These are phyloP conservation scores for Stagonosporopsis chrysanthemi DNA, from an alignment of 2,329 filamentous ascomycete species.

Conservation along the genomic window DNA sequence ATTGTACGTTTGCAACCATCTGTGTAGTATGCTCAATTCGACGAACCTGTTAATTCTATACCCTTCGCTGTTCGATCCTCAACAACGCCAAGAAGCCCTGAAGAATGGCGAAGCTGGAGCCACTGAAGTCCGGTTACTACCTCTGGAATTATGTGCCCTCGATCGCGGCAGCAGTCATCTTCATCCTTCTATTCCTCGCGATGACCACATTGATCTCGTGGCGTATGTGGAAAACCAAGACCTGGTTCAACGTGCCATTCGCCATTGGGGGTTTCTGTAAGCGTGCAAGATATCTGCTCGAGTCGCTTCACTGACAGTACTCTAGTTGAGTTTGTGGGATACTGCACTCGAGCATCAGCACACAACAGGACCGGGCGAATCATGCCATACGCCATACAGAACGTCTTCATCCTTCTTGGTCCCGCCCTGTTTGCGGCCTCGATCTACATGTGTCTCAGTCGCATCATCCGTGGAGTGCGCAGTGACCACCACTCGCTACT, in stretches of 20 bases:
- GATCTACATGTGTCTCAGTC: slow-evolving; percentile 57
- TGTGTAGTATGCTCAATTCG: background rate
- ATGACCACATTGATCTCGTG: slow-evolving; percentile 39
- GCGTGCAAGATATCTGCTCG: slow-evolving; percentile 8
- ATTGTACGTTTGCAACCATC: background rate
- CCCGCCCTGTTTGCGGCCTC: slow-evolving; percentile 56
- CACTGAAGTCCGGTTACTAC: slow-evolving; percentile 18
- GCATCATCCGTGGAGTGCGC: slow-evolving; percentile 49
- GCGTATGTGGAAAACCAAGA: slow-evolving; percentile 33
- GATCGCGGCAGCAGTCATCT: slow-evolving; percentile 55
- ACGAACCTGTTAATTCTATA: background rate
- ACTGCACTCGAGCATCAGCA: slow-evolving; percentile 54
- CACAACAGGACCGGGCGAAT: slow-evolving; percentile 46
- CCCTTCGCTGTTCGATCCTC: background rate
- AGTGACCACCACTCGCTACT: slow-evolving; percentile 50
- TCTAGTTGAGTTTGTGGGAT: slow-evolving; percentile 60
- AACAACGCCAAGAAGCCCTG: slow-evolving; percentile 18
- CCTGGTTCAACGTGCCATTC: slow-evolving; percentile 61
- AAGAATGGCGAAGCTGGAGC: slow-evolving; percentile 14
- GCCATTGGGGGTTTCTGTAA: slow-evolving; percentile 59
- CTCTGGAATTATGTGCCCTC: slow-evolving; percentile 52
- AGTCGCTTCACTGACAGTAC: background rate
- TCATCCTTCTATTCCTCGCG: slow-evolving; percentile 54
- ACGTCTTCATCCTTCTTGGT: slow-evolving; percentile 52
- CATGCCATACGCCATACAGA: slow-evolving; percentile 51